Percentiles rank a stretch among this genome's conserved stretches.
Evolutionary conservation across 2,329 filamentous ascomycete genomes (phyloP).

Genomic region (Bimuria novae-zelandiae): DNA sequence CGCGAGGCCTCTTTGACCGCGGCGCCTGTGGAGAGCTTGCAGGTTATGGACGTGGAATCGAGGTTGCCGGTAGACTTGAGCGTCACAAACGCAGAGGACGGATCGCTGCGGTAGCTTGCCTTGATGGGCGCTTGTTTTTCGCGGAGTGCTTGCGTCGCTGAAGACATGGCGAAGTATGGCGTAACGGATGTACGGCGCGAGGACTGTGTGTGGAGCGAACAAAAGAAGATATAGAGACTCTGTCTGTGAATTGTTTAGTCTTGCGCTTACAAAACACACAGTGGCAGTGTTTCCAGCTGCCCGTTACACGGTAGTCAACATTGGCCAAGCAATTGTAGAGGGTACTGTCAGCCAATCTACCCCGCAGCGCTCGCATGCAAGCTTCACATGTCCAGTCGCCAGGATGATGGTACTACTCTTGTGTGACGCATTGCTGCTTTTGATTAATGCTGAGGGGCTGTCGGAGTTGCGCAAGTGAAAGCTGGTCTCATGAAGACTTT

Average conservation of each 20-base stretch:
- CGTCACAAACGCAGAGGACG: conserved; percentile 52
- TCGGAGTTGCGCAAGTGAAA: too few relatives aligned
- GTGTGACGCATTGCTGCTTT: too few relatives aligned
- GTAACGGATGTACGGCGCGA: background rate
- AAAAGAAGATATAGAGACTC: background rate
- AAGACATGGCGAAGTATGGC: conserved; percentile 24
- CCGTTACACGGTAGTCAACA: background rate
- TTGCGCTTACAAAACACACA: too few relatives aligned
- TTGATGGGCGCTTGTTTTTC: conserved; percentile 56
- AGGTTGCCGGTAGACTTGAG: conserved; percentile 52
- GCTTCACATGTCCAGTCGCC: background rate
- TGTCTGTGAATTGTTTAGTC: too few relatives aligned
- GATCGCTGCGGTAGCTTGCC: conserved; percentile 50
- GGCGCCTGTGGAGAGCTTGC: conserved; percentile 51
- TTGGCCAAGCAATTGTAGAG: background rate
- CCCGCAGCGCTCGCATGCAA: background rate
- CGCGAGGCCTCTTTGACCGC: conserved; percentile 48
- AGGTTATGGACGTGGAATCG: conserved; percentile 52
- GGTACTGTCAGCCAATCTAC: background rate
- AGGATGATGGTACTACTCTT: too few relatives aligned
- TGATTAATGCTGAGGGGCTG: too few relatives aligned
- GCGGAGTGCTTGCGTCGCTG: conserved; percentile 46
- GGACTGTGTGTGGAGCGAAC: background rate
- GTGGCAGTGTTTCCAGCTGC: background rate
- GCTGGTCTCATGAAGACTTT: too few relatives aligned